Evolutionary conservation across 495 filamentous ascomycete species (phyloP).

Genomic region (Neurospora africana): DNA sequence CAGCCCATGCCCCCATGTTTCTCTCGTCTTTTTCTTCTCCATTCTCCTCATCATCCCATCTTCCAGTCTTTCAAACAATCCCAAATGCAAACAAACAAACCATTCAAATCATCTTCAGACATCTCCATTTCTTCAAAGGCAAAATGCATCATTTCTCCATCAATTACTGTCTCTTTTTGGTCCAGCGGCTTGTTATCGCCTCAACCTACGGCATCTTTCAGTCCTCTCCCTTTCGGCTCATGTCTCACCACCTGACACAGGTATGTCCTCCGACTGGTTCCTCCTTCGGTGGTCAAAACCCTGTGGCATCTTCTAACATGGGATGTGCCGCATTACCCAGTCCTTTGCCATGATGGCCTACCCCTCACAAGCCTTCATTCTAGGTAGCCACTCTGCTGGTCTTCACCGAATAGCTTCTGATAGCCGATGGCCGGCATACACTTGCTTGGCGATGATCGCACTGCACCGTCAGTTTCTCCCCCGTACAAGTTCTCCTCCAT

Average conservation of each 20-base stretch:
- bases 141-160: neutral
- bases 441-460: neutral
- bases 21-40: neutral
- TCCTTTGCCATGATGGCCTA: neutral
- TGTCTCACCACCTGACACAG: neutral
- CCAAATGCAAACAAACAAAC: neutral
- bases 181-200: neutral
- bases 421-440: neutral
- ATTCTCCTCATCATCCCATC: neutral
- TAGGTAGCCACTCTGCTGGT: neutral
- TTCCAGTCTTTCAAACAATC: neutral
- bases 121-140: neutral
- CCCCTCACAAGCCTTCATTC: neutral
- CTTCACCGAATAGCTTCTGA: neutral
- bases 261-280: neutral
- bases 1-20: neutral
- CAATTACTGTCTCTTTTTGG: neutral
- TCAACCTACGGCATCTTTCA: neutral
- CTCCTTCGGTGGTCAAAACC: neutral
- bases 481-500: neutral
- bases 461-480: neutral
- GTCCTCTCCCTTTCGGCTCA: neutral
- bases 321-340: neutral
- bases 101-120: neutral
- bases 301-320: neutral